Evolutionary conservation across 768 basidiomycete genomes (phyloP), one percentile per base, ranked within the genome.

Genomic region (Leucosporidium scottii): DNA sequence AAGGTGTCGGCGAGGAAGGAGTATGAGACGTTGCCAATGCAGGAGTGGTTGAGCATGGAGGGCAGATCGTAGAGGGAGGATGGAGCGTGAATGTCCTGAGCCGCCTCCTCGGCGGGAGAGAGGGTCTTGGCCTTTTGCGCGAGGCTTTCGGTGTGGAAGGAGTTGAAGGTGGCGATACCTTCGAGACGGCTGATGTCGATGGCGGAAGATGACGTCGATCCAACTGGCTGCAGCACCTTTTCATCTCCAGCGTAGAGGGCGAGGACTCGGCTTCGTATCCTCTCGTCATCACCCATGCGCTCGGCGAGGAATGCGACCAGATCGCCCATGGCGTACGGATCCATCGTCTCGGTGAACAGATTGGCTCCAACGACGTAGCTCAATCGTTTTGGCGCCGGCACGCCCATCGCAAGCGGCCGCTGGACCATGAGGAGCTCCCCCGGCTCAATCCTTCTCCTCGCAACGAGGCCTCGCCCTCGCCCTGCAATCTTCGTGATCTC

Each of bases 1-100:
- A 94, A 88, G 48, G 89, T 84, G 10, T 82, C 83, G 76, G 89
- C 86, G 65, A 90, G 78, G 75, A 91, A 91, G 3, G 87, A 85
- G 21, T 89, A 85, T 23, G 89, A 88, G 58, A 86, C 73, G 77
- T 91, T 93, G 0, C 92, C 90, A 23, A 80, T 77, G 78, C 92
- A 96, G 10, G 83, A 83, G 77, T 96, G 92, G 78, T 94, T 96
- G 36, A 93, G 77, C 72, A 93, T 89, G 3, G 91, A 87, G 76
- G 93, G 91, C 7, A 93, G 82, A 27, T 83, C 83, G 78, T 93
- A 94, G 15, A 94, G 80, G 3, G 91, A 91, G 3, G 90, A 91
- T 63, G 92, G 89, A 2, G 87, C 84, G 79, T 93, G 91, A 60
- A 92, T 80, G 75, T 92, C 87, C 87, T 61, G 10, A 15, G 50